Evolutionary conservation across 1,284 basidiomycete species (phyloP).

Genomic region (Coniferiporia sulphurascens): DNA sequence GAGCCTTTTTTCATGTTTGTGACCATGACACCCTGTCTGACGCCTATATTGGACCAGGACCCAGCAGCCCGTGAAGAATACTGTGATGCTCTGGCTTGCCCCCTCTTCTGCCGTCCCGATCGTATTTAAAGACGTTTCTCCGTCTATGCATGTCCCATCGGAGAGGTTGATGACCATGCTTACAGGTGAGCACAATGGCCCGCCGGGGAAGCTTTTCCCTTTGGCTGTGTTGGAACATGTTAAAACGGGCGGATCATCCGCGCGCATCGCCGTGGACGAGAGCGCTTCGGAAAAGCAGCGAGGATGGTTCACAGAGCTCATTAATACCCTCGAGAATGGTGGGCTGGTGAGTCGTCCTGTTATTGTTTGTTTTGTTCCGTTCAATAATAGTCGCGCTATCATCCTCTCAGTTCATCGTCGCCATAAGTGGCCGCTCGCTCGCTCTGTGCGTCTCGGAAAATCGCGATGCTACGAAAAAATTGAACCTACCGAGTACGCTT

Average conservation of each 20-base stretch:
- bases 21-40: not conserved
- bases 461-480: not conserved
- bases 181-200: not conserved
- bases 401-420: constrained; percentile 7
- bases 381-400: not conserved
- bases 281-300: not conserved
- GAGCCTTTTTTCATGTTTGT: not conserved
- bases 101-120: constrained; percentile 6
- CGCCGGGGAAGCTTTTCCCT: constrained; percentile 13
- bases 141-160: not conserved
- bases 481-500: not conserved
- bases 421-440: not conserved
- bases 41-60: not conserved
- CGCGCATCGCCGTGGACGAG: constrained; percentile 7
- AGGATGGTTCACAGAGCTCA: not conserved
- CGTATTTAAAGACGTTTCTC: constrained; percentile 6
- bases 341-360: constrained; percentile 3
- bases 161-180: not conserved
- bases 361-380: not conserved
- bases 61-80: not conserved
- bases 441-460: constrained; percentile 8
- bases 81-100: constrained; percentile 1
- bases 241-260: constrained; percentile 1
- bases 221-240: not conserved
- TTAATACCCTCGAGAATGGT: not conserved